These are phyloP conservation scores for Teratosphaeriaceae sp. DNA, from an alignment of 2,329 filamentous ascomycete species.

Conservation along the genomic window DNA sequence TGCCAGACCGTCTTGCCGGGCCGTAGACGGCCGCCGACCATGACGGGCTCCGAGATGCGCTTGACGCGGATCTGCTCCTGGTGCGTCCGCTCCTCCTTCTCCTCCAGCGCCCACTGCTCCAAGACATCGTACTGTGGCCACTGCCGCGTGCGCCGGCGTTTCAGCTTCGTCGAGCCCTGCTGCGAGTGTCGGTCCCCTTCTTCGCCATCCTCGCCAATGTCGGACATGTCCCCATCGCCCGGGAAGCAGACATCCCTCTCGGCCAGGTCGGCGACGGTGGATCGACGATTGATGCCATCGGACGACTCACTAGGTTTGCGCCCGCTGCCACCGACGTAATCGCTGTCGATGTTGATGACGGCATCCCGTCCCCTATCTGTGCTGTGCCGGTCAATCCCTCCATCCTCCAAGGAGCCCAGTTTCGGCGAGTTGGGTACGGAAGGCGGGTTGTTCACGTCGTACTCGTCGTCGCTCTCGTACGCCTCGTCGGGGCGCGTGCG, in stretches of 20 bases:
- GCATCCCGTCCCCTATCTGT: conserved; percentile 37
- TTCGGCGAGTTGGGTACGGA: conserved; percentile 55
- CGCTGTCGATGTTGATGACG: conserved; percentile 45
- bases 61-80: conserved; percentile 74
- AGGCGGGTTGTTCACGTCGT: conserved; percentile 60
- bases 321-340: conserved; percentile 9
- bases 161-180: background rate
- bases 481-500: conserved; percentile 10
- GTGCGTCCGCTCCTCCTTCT: conserved; percentile 73
- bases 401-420: conserved; percentile 51
- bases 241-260: conserved; percentile 93
- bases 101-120: conserved; percentile 83
- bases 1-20: conserved; percentile 77
- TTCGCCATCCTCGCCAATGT: conserved; percentile 74
- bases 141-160: conserved; percentile 55
- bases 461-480: conserved; percentile 32
- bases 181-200: conserved; percentile 50
- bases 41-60: conserved; percentile 86
- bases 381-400: conserved; percentile 49
- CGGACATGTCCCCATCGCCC: conserved; percentile 62
- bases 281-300: conserved; percentile 35
- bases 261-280: conserved; percentile 55
- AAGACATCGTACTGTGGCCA: conserved; percentile 84
- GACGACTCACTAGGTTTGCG: conserved; percentile 31
- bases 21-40: conserved; percentile 82